These are phyloP conservation scores for Fusarium sp. DNA, from an alignment of 2,329 filamentous ascomycete genomes.

Conservation along the genomic window DNA sequence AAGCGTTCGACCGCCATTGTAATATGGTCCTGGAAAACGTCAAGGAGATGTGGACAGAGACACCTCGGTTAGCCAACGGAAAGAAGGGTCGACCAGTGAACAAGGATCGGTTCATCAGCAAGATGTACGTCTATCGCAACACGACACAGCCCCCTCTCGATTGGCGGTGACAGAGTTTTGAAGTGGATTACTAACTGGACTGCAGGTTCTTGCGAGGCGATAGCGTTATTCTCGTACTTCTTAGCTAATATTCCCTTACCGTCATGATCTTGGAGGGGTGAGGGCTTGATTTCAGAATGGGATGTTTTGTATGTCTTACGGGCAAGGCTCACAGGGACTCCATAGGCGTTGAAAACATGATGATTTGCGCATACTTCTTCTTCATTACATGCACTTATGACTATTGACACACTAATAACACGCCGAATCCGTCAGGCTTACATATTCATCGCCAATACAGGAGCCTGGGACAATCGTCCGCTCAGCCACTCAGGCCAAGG, in stretches of 20 bases:
- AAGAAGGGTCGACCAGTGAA: slow-evolving; percentile 94
- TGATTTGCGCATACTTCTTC: slow-evolving; percentile 39
- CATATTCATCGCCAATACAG: not conserved
- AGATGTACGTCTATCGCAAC: slow-evolving; percentile 77
- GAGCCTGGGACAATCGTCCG: slow-evolving; percentile 36
- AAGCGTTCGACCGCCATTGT: slow-evolving; percentile 98
- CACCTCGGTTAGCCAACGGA: slow-evolving; percentile 83
- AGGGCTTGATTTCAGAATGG: slow-evolving; percentile 47
- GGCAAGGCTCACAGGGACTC: slow-evolving; percentile 53
- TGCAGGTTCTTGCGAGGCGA: slow-evolving; percentile 87
- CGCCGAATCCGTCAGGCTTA: not conserved
- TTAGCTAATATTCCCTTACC: slow-evolving; percentile 69
- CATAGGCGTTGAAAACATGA: slow-evolving; percentile 58
- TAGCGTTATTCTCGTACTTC: slow-evolving; percentile 87
- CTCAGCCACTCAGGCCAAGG: slow-evolving; percentile 72
- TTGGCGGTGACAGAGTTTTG: slow-evolving; percentile 23
- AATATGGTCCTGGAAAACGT: slow-evolving; percentile 99
- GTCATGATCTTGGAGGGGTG: slow-evolving; percentile 34
- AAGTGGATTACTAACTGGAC: slow-evolving; percentile 38
- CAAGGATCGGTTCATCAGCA: slow-evolving; percentile 98
- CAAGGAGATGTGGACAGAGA: slow-evolving; percentile 98
- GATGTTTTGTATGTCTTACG: slow-evolving; percentile 51
- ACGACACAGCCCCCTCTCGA: slow-evolving; percentile 1
- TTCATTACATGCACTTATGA: slow-evolving; percentile 19
- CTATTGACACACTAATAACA: slow-evolving; percentile 12